phyloP scores from a whole-genome alignment of 768 basidiomycete genomes.

The Boletales sp. region DNA sequence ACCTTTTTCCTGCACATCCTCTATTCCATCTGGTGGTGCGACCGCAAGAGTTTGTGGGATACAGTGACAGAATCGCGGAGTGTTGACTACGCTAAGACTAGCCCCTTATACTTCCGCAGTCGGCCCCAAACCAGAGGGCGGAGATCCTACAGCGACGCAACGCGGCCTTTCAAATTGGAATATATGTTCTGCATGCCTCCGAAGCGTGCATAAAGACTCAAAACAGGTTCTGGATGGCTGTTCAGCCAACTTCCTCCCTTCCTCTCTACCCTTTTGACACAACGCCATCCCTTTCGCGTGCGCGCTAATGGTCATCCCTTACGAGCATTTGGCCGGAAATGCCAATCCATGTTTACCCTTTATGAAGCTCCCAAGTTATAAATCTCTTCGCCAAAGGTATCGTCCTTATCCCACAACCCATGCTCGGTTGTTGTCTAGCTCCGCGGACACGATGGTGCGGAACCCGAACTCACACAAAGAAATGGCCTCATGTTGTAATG shows the following conservation, averaged over 20 bases:
- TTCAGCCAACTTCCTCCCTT: conserved; percentile 1
- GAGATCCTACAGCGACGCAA: conserved; percentile 19
- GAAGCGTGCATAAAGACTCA: conserved; percentile 22
- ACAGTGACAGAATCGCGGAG: conserved; percentile 5
- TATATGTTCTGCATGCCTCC: conserved; percentile 20
- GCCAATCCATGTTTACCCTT: conserved; percentile 4
- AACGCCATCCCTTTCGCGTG: background rate
- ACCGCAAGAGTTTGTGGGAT: no score
- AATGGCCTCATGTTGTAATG: conserved; percentile 3
- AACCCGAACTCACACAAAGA: background rate
- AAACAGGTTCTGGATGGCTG: conserved; percentile 11
- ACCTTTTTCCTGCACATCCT: conserved; percentile 1
- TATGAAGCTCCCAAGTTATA: conserved; percentile 23
- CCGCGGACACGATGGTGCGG: conserved; percentile 10
- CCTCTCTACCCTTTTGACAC: background rate
- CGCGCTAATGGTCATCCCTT: conserved; percentile 19
- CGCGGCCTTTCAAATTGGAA: conserved; percentile 23
- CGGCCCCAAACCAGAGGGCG: conserved; percentile 20
- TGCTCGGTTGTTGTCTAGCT: background rate
- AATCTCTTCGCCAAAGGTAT: conserved; percentile 16
- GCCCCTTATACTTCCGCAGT: background rate
- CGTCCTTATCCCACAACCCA: conserved; percentile 18
- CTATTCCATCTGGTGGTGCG: conserved; percentile 5
- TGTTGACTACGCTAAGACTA: conserved; percentile 13
- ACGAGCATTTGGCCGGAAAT: conserved; percentile 11